Evolutionary conservation across 2,329 filamentous ascomycete species (phyloP).

Genomic region (Colletotrichum karsti): DNA sequence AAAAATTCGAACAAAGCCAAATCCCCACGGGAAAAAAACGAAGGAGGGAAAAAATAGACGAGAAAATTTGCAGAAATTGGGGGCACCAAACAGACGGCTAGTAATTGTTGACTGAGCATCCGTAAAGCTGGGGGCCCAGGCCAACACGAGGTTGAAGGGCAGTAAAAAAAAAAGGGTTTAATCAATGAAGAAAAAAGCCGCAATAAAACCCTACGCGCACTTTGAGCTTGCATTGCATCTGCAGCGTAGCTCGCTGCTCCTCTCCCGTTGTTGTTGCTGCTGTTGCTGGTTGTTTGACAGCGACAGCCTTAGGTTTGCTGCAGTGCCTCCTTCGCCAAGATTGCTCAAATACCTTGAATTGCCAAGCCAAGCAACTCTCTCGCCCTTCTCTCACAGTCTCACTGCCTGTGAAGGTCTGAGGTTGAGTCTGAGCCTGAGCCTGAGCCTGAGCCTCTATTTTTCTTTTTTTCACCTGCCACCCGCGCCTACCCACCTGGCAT

Average conservation of each 20-base stretch:
- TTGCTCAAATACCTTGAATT: slow-evolving; percentile 7
- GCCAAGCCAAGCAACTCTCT: slow-evolving; percentile 20
- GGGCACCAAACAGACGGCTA: neutral
- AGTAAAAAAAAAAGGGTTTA: neutral
- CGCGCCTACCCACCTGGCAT: too few species aligned
- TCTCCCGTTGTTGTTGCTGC: neutral
- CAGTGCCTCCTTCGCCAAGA: slow-evolving; percentile 20
- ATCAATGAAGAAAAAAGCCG: slow-evolving; percentile 1
- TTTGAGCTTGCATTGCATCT: neutral
- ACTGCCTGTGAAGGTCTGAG: slow-evolving; percentile 4
- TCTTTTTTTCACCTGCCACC: neutral
- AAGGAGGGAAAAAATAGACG: neutral
- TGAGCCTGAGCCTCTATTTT: neutral
- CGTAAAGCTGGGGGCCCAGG: neutral
- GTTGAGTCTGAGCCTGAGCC: neutral
- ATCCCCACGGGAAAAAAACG: neutral
- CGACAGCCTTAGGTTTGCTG: neutral
- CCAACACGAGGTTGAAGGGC: neutral
- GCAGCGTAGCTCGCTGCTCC: neutral
- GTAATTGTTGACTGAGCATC: neutral
- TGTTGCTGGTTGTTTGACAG: neutral
- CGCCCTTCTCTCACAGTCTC: neutral
- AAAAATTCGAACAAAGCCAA: slow-evolving; percentile 30
- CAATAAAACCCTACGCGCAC: slow-evolving; percentile 19
- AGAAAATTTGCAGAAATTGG: slow-evolving; percentile 3